Evolutionary conservation across 2,329 filamentous ascomycete genomes (phyloP), one percentile per base, ranked within the genome.

Genomic region (Colletotrichum brevisporum): DNA sequence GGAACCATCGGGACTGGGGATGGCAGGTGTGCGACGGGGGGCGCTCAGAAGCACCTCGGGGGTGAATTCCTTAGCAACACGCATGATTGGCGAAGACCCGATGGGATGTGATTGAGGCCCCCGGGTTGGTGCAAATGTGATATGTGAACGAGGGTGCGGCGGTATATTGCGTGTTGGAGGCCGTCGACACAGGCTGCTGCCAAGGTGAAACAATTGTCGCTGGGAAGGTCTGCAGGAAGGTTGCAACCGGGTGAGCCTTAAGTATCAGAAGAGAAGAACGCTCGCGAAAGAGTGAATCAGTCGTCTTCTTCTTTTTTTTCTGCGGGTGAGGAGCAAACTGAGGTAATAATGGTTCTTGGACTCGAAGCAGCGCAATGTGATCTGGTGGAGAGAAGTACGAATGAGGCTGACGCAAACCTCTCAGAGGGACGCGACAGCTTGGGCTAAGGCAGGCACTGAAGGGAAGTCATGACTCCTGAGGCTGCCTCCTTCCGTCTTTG

Each of bases 1-100:
- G 5, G 81, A 77, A 62, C 83, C 82, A 63, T 80, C 79, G 24
- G 79, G 74, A 63, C 80, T 83, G 9, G 82, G 80, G 6, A 84
- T 76, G 1, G 79, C 80, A n/a, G 76, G 69, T 24, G 74, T 73
- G 39, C 77, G 74, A 36, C 74, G 75, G 45, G 78, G 78, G 4
- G 73, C 73, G 41, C 70, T 75, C 51, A 79, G 71, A 51, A 81
- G 72, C 5, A 72, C 63, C 70, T 81, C 78, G 12, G 79, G 75
- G 16, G 78, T 80, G 65, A 81, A 70, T 18, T 58, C 57, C 57
- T 68, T 68, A 27, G 73, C 59, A 16, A 74, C 71, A 45, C 72
- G 71, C 71, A 72, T 73, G 16, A 41, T 72, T 43, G 16, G 15
- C 43, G 16, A 39, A 18, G 36, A 41, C 9, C 8, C 3, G 50